Percentiles rank a stretch among this genome's conserved stretches.
Evolutionary conservation across 208 protist genomes (phyloP).

Genomic region (Novymonas esmeraldas): DNA sequence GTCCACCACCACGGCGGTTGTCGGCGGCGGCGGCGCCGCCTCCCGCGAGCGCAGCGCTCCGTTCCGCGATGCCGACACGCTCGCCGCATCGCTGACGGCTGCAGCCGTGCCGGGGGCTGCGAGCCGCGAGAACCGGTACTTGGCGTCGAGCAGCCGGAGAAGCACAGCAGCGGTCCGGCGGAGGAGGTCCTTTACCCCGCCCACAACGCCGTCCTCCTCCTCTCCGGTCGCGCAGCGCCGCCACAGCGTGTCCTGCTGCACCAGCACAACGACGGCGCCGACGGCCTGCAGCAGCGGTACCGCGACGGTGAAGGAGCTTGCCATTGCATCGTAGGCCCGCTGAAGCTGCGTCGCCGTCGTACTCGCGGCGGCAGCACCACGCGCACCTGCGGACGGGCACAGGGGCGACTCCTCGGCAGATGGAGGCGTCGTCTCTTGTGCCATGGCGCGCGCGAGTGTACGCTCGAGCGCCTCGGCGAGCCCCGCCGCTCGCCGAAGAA

Average conservation of each 20-base stretch:
- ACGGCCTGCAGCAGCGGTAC: constrained; percentile 13
- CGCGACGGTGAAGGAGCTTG: constrained; percentile 9
- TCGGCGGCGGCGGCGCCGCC: neutral
- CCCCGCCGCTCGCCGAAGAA: constrained; percentile 14
- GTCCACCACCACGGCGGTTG: neutral
- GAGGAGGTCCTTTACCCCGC: neutral
- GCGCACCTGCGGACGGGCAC: too few relatives aligned
- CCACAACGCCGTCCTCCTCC: neutral
- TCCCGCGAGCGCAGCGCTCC: too few relatives aligned
- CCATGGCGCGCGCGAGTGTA: neutral
- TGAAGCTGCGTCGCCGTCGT: neutral
- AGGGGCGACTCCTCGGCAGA: neutral
- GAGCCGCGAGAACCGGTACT: constrained; percentile 6
- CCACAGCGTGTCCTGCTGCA: constrained; percentile 1
- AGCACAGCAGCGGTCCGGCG: neutral
- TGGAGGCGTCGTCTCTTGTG: neutral
- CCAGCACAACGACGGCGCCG: neutral
- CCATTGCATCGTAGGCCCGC: constrained; percentile 19
- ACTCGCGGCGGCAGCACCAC: neutral
- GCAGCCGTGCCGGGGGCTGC: too few relatives aligned
- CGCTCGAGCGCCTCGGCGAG: constrained; percentile 2
- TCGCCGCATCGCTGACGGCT: too few relatives aligned
- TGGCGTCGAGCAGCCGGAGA: neutral
- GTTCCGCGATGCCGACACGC: too few relatives aligned
- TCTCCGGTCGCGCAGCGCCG: neutral